phyloP scores from a whole-genome alignment of 2,329 filamentous ascomycete species.

The Trichophyton schoenleinii region DNA sequence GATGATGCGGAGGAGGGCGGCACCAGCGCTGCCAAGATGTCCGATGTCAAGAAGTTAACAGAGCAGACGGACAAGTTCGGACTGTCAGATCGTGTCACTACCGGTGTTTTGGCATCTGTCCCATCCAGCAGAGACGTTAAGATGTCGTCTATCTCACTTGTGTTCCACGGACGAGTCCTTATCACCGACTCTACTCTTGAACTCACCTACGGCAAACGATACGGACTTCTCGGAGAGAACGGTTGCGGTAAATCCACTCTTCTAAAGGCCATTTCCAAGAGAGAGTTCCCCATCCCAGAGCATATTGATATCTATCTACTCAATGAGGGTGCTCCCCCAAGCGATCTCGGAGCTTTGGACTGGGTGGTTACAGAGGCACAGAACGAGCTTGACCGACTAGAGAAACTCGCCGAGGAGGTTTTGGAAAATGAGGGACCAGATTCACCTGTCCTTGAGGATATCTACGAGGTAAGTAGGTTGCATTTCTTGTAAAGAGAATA shows the following conservation, averaged over 20 bases:
- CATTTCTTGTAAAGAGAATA: background rate
- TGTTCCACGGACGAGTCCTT: slow-evolving; percentile 95
- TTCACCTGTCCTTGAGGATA: slow-evolving; percentile 74
- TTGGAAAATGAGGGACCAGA: slow-evolving; percentile 89
- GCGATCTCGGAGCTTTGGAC: slow-evolving; percentile 79
- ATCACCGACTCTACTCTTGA: slow-evolving; percentile 90
- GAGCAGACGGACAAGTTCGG: slow-evolving; percentile 94
- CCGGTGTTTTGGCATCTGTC: slow-evolving; percentile 83
- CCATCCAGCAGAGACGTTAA: slow-evolving; percentile 85
- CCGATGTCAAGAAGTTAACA: slow-evolving; percentile 73
- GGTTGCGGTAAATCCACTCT: slow-evolving; percentile 98
- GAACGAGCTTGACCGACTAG: slow-evolving; percentile 79
- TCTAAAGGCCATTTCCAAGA: slow-evolving; percentile 81
- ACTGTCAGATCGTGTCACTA: slow-evolving; percentile 94
- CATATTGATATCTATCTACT: slow-evolving; percentile 97
- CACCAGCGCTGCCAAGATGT: slow-evolving; percentile 58
- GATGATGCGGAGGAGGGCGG: slow-evolving; percentile 63
- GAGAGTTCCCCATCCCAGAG: slow-evolving; percentile 91
- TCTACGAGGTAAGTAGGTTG: slow-evolving; percentile 69
- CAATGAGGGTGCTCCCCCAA: slow-evolving; percentile 88
- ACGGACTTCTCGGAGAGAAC: slow-evolving; percentile 95
- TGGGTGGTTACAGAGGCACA: slow-evolving; percentile 96
- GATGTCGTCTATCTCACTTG: slow-evolving; percentile 82
- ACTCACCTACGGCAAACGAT: slow-evolving; percentile 81
- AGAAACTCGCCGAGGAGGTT: slow-evolving; percentile 76